Percentiles rank a stretch among this genome's conserved stretches.
Evolutionary conservation across 306 rosid species (phyloP).

Genomic region (Rubus parviflorus): DNA sequence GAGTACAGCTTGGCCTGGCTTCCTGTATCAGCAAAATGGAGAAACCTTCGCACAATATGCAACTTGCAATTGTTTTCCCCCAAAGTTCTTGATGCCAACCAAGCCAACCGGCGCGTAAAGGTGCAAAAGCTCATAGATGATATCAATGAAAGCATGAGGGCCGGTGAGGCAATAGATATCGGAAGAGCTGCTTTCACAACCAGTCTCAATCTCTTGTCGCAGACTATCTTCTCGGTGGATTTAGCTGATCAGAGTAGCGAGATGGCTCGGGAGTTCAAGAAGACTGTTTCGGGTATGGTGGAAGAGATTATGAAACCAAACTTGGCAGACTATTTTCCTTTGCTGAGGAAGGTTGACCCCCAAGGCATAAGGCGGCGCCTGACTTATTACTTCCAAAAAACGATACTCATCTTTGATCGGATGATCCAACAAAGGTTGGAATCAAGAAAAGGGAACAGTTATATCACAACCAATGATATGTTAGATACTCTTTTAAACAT

Average conservation of each 20-base stretch:
- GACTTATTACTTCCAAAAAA: not conserved
- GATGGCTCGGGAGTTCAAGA: slow-evolving; percentile 19
- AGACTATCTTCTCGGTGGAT: slow-evolving; percentile 48
- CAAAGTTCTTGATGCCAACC: slow-evolving; percentile 35
- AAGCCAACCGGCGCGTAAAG: slow-evolving; percentile 18
- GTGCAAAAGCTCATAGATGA: slow-evolving; percentile 26
- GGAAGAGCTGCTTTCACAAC: slow-evolving; percentile 45
- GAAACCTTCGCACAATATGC: slow-evolving; percentile 41
- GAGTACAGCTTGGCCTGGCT: slow-evolving; percentile 33
- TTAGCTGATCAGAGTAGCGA: slow-evolving; percentile 19
- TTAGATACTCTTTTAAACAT: slow-evolving; percentile 4
- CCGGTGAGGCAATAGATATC: slow-evolving; percentile 37
- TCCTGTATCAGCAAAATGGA: slow-evolving; percentile 39
- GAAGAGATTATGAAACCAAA: slow-evolving; percentile 3
- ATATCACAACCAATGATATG: slow-evolving; percentile 7
- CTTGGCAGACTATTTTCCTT: slow-evolving; percentile 5
- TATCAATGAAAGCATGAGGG: not conserved
- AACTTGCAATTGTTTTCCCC: slow-evolving; percentile 30
- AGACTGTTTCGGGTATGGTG: not conserved
- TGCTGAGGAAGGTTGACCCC: not conserved
- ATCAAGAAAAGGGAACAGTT: not conserved
- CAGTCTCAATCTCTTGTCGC: slow-evolving; percentile 38
- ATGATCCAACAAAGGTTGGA: not conserved
- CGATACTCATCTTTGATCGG: not conserved
- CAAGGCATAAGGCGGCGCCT: not conserved